Evolutionary conservation across 2,329 filamentous ascomycete genomes (phyloP), one percentile per base, ranked within the genome.

Genomic region (Xylaria multiplex): DNA sequence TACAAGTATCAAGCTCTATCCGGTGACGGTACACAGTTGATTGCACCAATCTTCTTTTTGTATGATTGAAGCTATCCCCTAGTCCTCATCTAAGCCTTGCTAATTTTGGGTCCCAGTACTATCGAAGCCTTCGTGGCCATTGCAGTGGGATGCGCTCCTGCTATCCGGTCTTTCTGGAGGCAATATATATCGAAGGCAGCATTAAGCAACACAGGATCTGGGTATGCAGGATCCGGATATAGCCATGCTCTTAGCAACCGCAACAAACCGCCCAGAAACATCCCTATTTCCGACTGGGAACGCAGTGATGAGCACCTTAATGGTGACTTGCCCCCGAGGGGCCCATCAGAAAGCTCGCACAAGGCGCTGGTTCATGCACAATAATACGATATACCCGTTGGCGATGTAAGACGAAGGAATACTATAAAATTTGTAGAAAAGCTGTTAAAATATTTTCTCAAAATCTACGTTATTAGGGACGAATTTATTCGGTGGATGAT

Each of bases 11-110:
- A 30, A 42, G 53, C 53, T 30, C 22, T 55, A n/a, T 42, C 22
- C 3, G 53, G 53, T 19, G 53, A 55, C 30, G 53, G 53, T 30
- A 55, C 53, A 13, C 53, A 55, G 53, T 45, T 55, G 53, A 55
- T 55, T 22, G 53, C 53, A n/a, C 53, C 53, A 11, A 55, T 55
- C 37, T 55, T 55, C 53, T 55, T 55, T 16, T 55, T 55, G 53
- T 55, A 55, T 9, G 53, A 55, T 30, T 13, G 5, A 55, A 19
- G 3, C 13, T 7, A 19, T 24, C 27, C 14, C 24, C 24, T 13
- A 2, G 9, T 9, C 37, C 43, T n/a, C 2, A 13, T n/a, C 2
- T 19, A 6, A n/a, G 14, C 24, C n/a, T 27, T 45, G 22, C 53
- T 55, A 43, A 55, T 11, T 30, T 30, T 55, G 14, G 22, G 6